Conservation (phyloP, 140 eudicot genomes). For the Erigeron philadelphicus region DNA sequence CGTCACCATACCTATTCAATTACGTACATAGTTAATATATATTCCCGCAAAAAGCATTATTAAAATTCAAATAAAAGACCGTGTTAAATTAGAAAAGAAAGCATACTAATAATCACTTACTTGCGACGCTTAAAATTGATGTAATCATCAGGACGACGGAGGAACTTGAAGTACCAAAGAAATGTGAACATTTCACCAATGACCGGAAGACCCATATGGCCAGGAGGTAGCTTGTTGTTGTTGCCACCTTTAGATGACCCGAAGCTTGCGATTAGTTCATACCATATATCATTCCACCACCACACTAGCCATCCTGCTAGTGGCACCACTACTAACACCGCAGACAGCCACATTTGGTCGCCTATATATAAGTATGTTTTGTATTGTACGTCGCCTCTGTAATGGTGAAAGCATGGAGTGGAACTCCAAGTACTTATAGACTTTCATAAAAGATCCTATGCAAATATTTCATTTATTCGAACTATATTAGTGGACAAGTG, state of each 20-base stretch:
- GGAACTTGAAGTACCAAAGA: constrained; percentile 50
- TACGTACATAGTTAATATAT: not conserved
- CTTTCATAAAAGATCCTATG: constrained; percentile 20
- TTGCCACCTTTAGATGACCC: constrained; percentile 26
- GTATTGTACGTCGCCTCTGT: not conserved
- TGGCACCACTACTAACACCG: constrained; percentile 26
- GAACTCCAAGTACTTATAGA: constrained; percentile 14
- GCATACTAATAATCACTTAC: constrained; percentile 14
- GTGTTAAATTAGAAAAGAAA: not conserved
- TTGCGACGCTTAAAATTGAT: constrained; percentile 39
- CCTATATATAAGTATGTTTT: not conserved
- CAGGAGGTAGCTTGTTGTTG: constrained; percentile 43
- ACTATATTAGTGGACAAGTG: constrained; percentile 18
- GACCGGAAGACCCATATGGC: constrained; percentile 53
- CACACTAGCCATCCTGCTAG: constrained; percentile 36
- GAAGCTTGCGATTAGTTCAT: constrained; percentile 15
- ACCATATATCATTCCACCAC: constrained; percentile 56
- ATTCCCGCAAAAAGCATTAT: too few relatives aligned
- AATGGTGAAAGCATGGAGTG: constrained; percentile 6
- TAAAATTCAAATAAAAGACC: not conserved
- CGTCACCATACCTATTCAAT: constrained; percentile 41
- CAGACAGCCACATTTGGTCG: constrained; percentile 21
- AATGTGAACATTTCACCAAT: constrained; percentile 47
- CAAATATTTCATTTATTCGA: constrained; percentile 6
- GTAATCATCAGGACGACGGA: constrained; percentile 47